A percentile compares a stretch with the other conserved stretches of the same genome.
Evolutionary conservation across 176 grass and related monocot species (phyloP).

Genomic region (Oryza rufipogon): DNA sequence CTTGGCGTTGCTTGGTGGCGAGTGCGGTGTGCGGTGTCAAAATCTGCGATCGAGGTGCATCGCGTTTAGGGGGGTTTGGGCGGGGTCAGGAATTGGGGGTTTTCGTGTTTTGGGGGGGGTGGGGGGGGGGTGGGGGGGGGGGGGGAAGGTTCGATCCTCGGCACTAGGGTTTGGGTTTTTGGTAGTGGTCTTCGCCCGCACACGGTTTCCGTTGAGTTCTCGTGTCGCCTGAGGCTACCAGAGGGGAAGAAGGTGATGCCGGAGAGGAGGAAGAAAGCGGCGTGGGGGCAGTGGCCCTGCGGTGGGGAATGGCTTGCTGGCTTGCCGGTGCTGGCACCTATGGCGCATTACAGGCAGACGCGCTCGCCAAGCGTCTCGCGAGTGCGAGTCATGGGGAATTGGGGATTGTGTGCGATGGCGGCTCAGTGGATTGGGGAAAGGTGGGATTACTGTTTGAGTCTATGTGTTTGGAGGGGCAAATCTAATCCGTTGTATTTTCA

Average conservation of each 20-base stretch:
- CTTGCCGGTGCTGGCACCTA: neutral
- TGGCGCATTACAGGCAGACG: too few species aligned
- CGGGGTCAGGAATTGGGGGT: neutral
- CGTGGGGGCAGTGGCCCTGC: too few species aligned
- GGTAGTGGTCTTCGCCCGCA: too few species aligned
- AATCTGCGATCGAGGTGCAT: neutral
- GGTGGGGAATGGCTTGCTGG: neutral
- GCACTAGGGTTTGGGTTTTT: constrained; percentile 42
- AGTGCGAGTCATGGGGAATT: too few species aligned
- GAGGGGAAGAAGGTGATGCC: neutral
- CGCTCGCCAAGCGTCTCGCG: too few species aligned
- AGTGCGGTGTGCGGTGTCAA: neutral
- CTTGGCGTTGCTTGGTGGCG: neutral
- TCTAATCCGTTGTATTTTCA: neutral
- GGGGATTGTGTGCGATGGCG: too few species aligned
- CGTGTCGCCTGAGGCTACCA: too few species aligned
- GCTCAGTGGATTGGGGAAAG: too few species aligned
- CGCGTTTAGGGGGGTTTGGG: constrained; percentile 17
- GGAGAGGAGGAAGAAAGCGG: neutral
- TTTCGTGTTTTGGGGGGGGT: neutral
- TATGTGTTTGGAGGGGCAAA: neutral
- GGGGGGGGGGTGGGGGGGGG: too few species aligned
- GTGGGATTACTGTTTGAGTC: too few species aligned
- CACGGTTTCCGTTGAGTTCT: neutral
- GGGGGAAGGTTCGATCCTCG: neutral